Conservation (phyloP, 805 yeast genomes). For the Wickerhamomyces bisporus region DNA sequence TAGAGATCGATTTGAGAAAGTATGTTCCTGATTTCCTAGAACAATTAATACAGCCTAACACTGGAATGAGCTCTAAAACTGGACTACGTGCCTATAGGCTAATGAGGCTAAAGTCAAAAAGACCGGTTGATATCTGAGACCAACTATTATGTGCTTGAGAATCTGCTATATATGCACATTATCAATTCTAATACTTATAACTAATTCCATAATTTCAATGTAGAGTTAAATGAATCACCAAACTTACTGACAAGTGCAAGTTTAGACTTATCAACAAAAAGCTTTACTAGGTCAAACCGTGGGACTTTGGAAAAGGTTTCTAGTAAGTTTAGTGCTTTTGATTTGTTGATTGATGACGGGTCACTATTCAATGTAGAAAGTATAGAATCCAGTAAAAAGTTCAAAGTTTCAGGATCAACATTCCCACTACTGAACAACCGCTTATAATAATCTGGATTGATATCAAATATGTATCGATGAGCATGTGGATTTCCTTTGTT, state of each 20-base stretch:
- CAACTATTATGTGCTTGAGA: background rate
- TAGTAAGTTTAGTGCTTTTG: conserved; percentile 6
- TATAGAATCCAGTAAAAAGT: conserved; percentile 41
- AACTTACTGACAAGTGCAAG: background rate
- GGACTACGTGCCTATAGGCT: conserved; percentile 17
- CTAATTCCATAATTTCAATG: no score
- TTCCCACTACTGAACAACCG: conserved; percentile 38
- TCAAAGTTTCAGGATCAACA: conserved; percentile 43
- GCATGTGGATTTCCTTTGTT: conserved; percentile 23
- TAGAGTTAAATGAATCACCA: no score
- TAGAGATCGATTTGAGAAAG: conserved; percentile 34
- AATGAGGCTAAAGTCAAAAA: conserved; percentile 7
- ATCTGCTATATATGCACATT: no score
- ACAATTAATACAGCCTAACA: conserved; percentile 40
- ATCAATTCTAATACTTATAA: no score
- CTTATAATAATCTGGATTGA: conserved; percentile 24
- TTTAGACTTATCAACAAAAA: conserved; percentile 13
- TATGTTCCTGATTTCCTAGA: conserved; percentile 34
- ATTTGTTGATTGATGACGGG: background rate
- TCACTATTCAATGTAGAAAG: background rate
- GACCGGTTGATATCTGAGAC: background rate
- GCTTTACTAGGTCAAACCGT: conserved; percentile 18
- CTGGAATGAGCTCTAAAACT: conserved; percentile 13
- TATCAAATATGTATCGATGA: conserved; percentile 31
- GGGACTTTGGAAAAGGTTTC: conserved; percentile 12